Evolutionary conservation across 2,329 filamentous ascomycete species (phyloP).

Genomic region (Cercospora berteroae): DNA sequence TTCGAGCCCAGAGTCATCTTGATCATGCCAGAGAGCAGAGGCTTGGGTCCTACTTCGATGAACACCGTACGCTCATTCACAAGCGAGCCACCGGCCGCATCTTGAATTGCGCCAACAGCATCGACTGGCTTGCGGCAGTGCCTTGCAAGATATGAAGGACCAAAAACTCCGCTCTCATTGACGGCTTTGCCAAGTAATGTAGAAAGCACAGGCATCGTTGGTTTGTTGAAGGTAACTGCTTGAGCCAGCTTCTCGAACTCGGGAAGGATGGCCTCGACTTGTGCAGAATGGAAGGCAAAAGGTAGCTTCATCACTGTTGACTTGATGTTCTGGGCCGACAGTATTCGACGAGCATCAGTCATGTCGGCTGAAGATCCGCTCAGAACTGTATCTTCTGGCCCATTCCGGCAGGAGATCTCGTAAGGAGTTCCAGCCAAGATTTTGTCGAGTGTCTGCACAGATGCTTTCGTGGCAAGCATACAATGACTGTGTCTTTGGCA

Average conservation of each 20-base stretch:
- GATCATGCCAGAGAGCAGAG: constrained; percentile 33
- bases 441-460: neutral
- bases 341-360: constrained; percentile 8
- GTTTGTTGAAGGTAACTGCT: constrained; percentile 15
- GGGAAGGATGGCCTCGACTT: constrained; percentile 34
- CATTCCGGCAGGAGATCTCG: constrained; percentile 32
- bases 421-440: neutral
- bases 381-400: constrained; percentile 26
- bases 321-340: constrained; percentile 9
- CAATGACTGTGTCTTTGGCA: constrained; percentile 26
- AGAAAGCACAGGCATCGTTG: constrained; percentile 36
- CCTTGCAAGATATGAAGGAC: constrained; percentile 27
- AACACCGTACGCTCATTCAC: constrained; percentile 41
- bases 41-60: constrained; percentile 51
- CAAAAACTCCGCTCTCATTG: constrained; percentile 20
- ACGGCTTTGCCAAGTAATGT: constrained; percentile 33
- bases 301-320: constrained; percentile 26
- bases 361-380: constrained; percentile 25
- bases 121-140: constrained; percentile 44
- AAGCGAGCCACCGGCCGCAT: constrained; percentile 35
- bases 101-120: constrained; percentile 28
- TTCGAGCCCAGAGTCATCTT: neutral
- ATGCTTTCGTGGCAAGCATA: constrained; percentile 30
- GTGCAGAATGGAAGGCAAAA: constrained; percentile 37
- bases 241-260: constrained; percentile 24